Evolutionary conservation across 2,329 filamentous ascomycete genomes (phyloP).

Genomic region (Scopulariopsis brevicaulis): DNA sequence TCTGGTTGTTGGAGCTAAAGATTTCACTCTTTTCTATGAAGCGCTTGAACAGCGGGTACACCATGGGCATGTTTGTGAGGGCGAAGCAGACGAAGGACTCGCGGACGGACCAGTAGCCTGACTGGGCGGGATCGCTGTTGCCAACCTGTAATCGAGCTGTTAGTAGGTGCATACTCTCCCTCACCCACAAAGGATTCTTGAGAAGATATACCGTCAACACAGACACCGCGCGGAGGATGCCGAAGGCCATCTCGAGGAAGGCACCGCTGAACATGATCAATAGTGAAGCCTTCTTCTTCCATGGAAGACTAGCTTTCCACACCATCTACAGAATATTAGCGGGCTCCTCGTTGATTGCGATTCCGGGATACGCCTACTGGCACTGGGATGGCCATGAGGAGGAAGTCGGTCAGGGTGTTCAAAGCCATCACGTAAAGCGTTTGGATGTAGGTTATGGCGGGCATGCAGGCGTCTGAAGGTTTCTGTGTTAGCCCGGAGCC

Average conservation of each 20-base stretch:
- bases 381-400: slow-evolving; percentile 24
- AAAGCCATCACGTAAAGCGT: slow-evolving; percentile 24
- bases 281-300: slow-evolving; percentile 37
- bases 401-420: slow-evolving; percentile 27
- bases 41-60: slow-evolving; percentile 20
- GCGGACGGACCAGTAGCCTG: slow-evolving; percentile 24
- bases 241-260: slow-evolving; percentile 41
- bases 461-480: slow-evolving; percentile 21
- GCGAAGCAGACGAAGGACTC: slow-evolving; percentile 27
- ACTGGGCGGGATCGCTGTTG: slow-evolving; percentile 17
- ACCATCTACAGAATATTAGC: slow-evolving; percentile 29
- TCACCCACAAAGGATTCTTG: background rate
- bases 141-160: slow-evolving; percentile 7
- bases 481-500: slow-evolving; percentile 14
- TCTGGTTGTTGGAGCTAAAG: background rate
- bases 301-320: slow-evolving; percentile 35
- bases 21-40: slow-evolving; percentile 12
- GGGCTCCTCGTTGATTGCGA: background rate
- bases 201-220: background rate
- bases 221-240: slow-evolving; percentile 29
- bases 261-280: slow-evolving; percentile 43
- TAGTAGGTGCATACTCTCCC: slow-evolving; percentile 1
- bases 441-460: slow-evolving; percentile 22
- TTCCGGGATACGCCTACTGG: background rate
- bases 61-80: slow-evolving; percentile 25